Evolutionary conservation across 2,329 filamentous ascomycete species (phyloP).

Genomic region (Zalaria sp.): DNA sequence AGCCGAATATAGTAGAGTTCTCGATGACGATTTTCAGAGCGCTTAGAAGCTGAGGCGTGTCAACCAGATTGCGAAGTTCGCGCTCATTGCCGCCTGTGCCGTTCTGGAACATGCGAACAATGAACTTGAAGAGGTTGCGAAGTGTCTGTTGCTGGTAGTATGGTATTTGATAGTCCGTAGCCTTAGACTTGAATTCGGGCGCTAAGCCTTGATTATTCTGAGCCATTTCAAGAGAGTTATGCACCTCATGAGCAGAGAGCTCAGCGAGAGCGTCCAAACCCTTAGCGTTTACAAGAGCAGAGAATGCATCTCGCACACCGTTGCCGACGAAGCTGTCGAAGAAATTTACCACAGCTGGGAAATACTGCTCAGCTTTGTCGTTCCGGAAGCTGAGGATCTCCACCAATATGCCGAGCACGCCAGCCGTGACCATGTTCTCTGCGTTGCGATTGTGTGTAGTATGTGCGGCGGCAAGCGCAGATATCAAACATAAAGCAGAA

Average conservation of each 20-base stretch:
- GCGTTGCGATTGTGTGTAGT: constrained; percentile 50
- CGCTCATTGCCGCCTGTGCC: constrained; percentile 65
- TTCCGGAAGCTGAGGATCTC: constrained; percentile 79
- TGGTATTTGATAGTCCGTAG: constrained; percentile 85
- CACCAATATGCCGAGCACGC: constrained; percentile 77
- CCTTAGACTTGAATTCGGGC: constrained; percentile 57
- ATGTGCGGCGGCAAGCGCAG: constrained; percentile 52
- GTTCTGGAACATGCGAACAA: constrained; percentile 86
- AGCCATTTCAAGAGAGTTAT: constrained; percentile 52
- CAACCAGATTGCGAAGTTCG: constrained; percentile 80
- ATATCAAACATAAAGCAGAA: constrained; percentile 73
- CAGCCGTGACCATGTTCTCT: constrained; percentile 74
- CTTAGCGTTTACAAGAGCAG: constrained; percentile 64
- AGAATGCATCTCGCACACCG: constrained; percentile 64
- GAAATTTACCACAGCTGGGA: constrained; percentile 73
- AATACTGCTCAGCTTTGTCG: constrained; percentile 64
- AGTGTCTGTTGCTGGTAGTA: constrained; percentile 89
- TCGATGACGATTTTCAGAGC: constrained; percentile 71
- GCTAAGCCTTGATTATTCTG: constrained; percentile 58
- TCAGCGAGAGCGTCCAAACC: constrained; percentile 87
- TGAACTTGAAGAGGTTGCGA: constrained; percentile 88
- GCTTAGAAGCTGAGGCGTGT: constrained; percentile 71
- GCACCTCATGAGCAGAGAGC: constrained; percentile 66
- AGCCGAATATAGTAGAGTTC: constrained; percentile 68
- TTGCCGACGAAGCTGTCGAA: constrained; percentile 79